Base-by-base conservation (phyloP, 2,329 filamentous ascomycete genomes). In the Apiospora pterosperma region DNA sequence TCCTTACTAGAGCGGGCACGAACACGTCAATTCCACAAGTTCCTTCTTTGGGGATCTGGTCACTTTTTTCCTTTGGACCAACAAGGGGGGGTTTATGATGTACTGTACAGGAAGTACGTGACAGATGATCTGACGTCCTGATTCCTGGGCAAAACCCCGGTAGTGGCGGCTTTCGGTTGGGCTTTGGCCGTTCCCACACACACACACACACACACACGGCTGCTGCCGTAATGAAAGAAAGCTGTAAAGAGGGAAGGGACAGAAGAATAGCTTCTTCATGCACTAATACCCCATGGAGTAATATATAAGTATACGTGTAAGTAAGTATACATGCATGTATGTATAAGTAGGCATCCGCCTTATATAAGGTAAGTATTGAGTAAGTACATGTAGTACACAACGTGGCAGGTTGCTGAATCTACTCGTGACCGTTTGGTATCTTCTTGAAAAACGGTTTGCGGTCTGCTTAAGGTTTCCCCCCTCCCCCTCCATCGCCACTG, bases 11-110 rank as follows among this genome's bases (percentile, higher is more conserved):
- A 55, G 28, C 16, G 48, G 48, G 48, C 48, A 55, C 48, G 48
- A 55, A 55, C 48, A 55, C 48, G 48, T 55, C 48, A 55, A 55
- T 55, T 55, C 48, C 48, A 55, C 48, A 55, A 55, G 28, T 55
- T 55, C 48, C 16, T 55, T 55, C 34, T 55, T 55, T 48, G n/a
- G n/a, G n/a, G n/a, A n/a, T n/a, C n/a, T n/a, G n/a, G n/a, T n/a
- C n/a, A n/a, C n/a, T n/a, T 5, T 41, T 41, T 41, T 41, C 38
- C n/a, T 41, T 55, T 34, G 25, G 48, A 28, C 48, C 8, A 28
- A 55, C 48, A 34, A n/a, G 14, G 23, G 14, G 19, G 48, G 48
- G 48, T 12, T 34, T 31, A 31, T 34, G 48, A 41, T 14, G 16
- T 6, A 11, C 48, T 34, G 48, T n/a, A n/a, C 25, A 31, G 25